Evolutionary conservation across 78 protist genomes (phyloP).

Genomic region (Protostelium mycophagum): DNA sequence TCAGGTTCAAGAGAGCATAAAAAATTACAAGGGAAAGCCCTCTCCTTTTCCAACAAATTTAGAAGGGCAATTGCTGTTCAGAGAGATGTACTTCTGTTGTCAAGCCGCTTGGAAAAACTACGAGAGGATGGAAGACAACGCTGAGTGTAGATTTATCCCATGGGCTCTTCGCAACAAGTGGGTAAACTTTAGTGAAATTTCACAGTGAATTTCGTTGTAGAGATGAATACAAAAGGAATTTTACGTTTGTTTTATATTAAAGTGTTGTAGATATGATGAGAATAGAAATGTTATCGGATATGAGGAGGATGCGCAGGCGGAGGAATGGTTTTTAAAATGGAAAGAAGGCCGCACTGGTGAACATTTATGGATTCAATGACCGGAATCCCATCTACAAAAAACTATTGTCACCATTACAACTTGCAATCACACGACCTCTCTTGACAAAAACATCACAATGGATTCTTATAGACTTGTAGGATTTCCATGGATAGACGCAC

Average conservation of each 20-base stretch:
- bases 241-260: too few relatives aligned
- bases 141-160: not conserved
- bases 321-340: not conserved
- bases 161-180: not conserved
- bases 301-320: not conserved
- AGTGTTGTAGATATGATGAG: not conserved
- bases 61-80: not conserved
- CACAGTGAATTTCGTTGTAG: too few relatives aligned
- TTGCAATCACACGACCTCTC: too few relatives aligned
- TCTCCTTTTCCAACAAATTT: not conserved
- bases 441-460: too few relatives aligned
- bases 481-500: constrained; percentile 53
- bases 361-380: not conserved
- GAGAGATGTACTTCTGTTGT: not conserved
- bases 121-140: not conserved
- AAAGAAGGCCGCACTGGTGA: not conserved
- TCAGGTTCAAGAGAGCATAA: not conserved
- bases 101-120: not conserved
- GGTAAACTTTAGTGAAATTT: too few relatives aligned
- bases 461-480: not conserved
- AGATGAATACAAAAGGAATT: too few relatives aligned
- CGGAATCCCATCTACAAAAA: not conserved
- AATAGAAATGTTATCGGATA: not conserved
- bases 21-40: not conserved
- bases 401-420: too few relatives aligned